Evolutionary conservation across 1,284 basidiomycete genomes (phyloP).

Genomic region (Cryptococcus amylolentus): DNA sequence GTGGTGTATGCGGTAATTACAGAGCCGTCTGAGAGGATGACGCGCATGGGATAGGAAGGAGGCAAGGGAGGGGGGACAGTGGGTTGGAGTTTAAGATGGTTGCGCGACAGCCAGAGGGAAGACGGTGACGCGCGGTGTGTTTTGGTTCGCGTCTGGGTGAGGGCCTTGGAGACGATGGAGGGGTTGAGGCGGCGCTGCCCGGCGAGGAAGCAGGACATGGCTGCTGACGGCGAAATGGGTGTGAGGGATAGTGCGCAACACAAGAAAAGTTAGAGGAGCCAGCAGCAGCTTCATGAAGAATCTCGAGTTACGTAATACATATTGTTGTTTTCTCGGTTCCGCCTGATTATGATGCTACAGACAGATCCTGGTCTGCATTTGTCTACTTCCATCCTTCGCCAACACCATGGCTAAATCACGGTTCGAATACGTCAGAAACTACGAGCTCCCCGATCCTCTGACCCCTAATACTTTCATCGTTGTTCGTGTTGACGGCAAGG

Average conservation of each 20-base stretch:
- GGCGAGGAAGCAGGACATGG: background rate
- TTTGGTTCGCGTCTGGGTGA: conserved; percentile 8
- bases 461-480: conserved; percentile 82
- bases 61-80: conserved; percentile 73
- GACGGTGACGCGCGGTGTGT: conserved; percentile 22
- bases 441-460: conserved; percentile 82
- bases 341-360: no score
- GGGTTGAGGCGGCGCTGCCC: background rate
- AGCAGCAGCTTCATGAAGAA: no score
- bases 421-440: conserved; percentile 85
- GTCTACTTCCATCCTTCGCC: no score
- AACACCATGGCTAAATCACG: conserved; percentile 81
- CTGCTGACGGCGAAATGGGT: background rate
- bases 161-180: background rate
- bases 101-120: conserved; percentile 39
- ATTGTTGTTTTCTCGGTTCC: no score
- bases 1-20: conserved; percentile 81
- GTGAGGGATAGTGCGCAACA: background rate
- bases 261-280: no score
- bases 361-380: no score
- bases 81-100: conserved; percentile 49
- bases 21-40: conserved; percentile 79
- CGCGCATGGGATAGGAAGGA: conserved; percentile 74
- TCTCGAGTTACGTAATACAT: no score
- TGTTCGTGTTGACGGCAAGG: conserved; percentile 86